phyloP scores from a whole-genome alignment of 2,329 filamentous ascomycete species.

The Cordyceps cateniannulata region DNA sequence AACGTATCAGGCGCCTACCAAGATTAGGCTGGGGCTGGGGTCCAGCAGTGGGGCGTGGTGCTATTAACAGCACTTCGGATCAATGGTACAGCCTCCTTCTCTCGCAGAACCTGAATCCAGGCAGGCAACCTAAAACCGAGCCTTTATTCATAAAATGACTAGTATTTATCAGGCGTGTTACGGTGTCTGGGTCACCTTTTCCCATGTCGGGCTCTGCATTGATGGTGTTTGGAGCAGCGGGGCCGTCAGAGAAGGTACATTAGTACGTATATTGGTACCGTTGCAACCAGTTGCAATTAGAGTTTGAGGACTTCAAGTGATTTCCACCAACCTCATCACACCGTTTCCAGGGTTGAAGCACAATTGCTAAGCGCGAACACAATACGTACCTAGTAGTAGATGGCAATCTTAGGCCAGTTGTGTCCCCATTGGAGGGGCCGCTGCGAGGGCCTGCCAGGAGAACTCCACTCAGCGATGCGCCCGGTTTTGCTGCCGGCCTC shows the following conservation, averaged over 20 bases:
- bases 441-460: too few relatives aligned
- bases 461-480: background rate
- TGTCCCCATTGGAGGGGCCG: too few relatives aligned
- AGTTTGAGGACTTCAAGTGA: too few relatives aligned
- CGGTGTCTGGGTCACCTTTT: background rate
- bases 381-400: too few relatives aligned
- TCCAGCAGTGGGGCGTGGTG: background rate
- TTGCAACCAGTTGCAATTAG: too few relatives aligned
- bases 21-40: background rate
- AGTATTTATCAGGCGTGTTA: background rate
- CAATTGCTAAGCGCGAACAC: too few relatives aligned
- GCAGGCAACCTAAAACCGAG: background rate
- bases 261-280: too few relatives aligned
- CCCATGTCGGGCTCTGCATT: background rate
- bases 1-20: conserved; percentile 4
- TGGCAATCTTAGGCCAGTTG: too few relatives aligned
- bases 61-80: background rate
- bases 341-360: too few relatives aligned
- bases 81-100: background rate
- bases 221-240: background rate
- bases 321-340: too few relatives aligned
- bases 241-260: background rate
- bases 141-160: background rate
- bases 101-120: background rate
- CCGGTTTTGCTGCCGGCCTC: too few relatives aligned